phyloP scores from a whole-genome alignment of 1,284 basidiomycete species.

The Pterulicium gracile region DNA sequence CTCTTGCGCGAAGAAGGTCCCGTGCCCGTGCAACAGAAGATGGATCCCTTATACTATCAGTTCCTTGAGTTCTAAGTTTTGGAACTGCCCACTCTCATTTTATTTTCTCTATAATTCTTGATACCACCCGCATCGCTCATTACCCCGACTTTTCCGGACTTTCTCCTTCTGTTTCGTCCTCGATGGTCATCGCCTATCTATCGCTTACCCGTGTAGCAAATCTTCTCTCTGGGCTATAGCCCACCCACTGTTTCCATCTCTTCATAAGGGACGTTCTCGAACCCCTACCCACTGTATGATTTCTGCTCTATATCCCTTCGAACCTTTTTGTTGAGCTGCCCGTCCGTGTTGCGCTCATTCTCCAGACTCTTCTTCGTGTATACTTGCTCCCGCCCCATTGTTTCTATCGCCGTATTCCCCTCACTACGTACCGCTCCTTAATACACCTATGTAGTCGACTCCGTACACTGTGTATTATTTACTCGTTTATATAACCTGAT shows the following conservation, averaged over 20 bases:
- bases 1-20: constrained; percentile 50
- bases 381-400: background rate
- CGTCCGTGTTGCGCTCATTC: background rate
- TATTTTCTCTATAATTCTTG: background rate
- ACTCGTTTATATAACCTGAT: background rate
- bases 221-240: background rate
- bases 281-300: background rate
- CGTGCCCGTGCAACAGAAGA: constrained; percentile 43
- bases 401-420: background rate
- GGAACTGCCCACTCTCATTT: background rate
- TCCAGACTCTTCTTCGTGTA: background rate
- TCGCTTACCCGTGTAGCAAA: background rate
- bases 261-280: background rate
- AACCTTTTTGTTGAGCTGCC: background rate
- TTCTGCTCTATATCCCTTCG: background rate
- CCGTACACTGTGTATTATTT: constrained; percentile 1
- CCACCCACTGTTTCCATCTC: background rate
- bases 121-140: background rate
- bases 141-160: no score
- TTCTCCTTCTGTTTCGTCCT: background rate
- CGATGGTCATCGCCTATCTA: background rate
- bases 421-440: background rate
- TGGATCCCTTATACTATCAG: constrained; percentile 55
- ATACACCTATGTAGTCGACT: constrained; percentile 1
- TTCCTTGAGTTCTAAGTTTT: constrained; percentile 61